Conservation (phyloP, 192 early-diverging fungal genomes). For the Geosiphon pyriformis region DNA sequence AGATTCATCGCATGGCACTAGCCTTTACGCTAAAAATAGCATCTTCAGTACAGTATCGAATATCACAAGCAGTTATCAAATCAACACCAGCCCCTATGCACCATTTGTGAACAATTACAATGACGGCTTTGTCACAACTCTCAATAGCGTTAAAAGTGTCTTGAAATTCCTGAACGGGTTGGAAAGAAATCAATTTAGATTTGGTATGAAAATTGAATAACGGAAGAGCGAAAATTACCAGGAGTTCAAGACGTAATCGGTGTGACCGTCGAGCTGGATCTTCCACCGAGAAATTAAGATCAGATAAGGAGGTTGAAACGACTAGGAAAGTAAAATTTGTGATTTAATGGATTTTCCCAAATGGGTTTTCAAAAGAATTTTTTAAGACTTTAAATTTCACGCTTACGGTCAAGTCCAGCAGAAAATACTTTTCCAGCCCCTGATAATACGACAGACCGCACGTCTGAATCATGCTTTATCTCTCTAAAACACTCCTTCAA, state of each 20-base stretch:
- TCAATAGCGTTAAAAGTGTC: slow-evolving; percentile 74
- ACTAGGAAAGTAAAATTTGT: background rate
- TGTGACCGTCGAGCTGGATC: slow-evolving; percentile 34
- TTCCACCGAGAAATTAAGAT: background rate
- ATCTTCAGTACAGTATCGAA: slow-evolving; percentile 74
- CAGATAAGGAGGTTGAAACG: background rate
- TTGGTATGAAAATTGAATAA: background rate
- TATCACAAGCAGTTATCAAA: slow-evolving; percentile 87
- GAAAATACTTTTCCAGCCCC: slow-evolving; percentile 76
- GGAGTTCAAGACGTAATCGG: slow-evolving; percentile 34
- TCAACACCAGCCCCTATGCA: slow-evolving; percentile 89
- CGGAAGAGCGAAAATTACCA: slow-evolving; percentile 20
- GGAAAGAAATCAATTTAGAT: background rate
- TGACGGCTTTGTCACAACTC: slow-evolving; percentile 79
- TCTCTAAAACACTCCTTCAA: slow-evolving; percentile 53
- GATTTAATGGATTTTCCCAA: background rate
- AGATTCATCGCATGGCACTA: background rate
- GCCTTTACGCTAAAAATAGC: slow-evolving; percentile 81
- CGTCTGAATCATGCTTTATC: slow-evolving; percentile 55
- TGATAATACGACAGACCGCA: slow-evolving; percentile 73
- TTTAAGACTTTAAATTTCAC: background rate
- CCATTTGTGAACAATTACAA: slow-evolving; percentile 77
- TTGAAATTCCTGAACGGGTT: slow-evolving; percentile 43
- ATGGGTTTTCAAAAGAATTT: background rate
- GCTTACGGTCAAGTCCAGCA: slow-evolving; percentile 83